A percentile compares a stretch with the other conserved stretches of the same genome.
Conservation (phyloP, 176 grass and related monocot genomes). For the Musa beccarii region DNA sequence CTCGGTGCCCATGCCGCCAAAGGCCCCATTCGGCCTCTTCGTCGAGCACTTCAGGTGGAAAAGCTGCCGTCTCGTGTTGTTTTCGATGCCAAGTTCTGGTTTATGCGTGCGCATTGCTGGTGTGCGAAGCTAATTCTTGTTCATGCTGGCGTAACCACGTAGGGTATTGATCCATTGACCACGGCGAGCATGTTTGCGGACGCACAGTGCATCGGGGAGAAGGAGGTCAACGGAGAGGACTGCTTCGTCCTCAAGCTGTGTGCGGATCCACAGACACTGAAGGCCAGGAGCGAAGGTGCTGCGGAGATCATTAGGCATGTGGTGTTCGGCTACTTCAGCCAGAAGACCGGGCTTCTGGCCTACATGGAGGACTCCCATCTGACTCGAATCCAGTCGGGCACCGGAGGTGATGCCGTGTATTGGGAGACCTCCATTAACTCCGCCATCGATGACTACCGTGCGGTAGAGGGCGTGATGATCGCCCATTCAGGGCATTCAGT, state of each 20-base stretch:
- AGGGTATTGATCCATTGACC: slow-evolving; percentile 1
- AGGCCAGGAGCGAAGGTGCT: background rate
- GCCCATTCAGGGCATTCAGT: background rate
- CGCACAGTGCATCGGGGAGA: slow-evolving; percentile 4
- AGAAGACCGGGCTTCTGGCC: background rate
- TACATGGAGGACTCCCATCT: background rate
- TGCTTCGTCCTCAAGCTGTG: background rate
- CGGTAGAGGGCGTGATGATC: background rate
- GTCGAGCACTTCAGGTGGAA: background rate
- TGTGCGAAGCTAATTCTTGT: background rate
- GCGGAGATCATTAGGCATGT: slow-evolving; percentile 1
- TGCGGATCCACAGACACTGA: background rate
- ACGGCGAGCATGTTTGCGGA: background rate
- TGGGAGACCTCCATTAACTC: slow-evolving; percentile 4
- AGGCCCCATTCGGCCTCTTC: background rate
- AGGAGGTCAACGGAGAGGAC: background rate
- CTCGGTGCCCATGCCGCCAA: slow-evolving; percentile 1
- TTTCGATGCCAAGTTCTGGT: background rate
- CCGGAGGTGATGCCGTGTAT: background rate
- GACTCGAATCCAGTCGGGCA: background rate
- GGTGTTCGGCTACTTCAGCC: slow-evolving; percentile 2
- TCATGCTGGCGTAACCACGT: background rate
- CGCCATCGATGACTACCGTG: background rate
- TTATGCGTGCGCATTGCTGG: background rate
- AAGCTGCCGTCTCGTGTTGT: background rate